Evolutionary conservation across 2,329 filamentous ascomycete genomes (phyloP).

Genomic region (Penicillium concentricum): DNA sequence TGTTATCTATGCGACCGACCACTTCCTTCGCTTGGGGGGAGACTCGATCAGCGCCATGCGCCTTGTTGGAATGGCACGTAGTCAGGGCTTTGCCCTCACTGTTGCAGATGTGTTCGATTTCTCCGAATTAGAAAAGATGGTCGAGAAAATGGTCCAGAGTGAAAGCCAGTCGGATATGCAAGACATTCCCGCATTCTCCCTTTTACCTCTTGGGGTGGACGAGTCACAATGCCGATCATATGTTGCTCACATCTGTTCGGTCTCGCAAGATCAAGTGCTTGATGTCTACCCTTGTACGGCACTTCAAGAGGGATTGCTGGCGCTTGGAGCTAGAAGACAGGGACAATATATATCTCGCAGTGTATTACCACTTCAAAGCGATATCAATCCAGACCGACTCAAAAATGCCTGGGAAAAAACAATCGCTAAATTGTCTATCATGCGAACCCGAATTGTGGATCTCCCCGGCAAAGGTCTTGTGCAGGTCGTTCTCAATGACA

Average conservation of each 20-base stretch:
- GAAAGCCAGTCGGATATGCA: neutral
- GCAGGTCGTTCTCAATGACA: neutral
- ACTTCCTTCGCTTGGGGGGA: neutral
- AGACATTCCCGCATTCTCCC: neutral
- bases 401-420: neutral
- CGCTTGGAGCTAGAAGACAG: neutral
- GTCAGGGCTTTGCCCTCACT: neutral
- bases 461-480: neutral
- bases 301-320: constrained; percentile 1
- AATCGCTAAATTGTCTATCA: neutral
- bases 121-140: neutral
- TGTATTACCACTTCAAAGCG: neutral
- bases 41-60: neutral
- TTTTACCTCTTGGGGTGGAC: neutral
- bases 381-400: neutral
- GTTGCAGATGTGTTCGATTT: neutral
- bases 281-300: constrained; percentile 1
- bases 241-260: neutral
- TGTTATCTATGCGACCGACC: neutral
- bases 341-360: neutral
- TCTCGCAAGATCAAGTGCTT: neutral
- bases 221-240: neutral
- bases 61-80: neutral
- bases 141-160: neutral
- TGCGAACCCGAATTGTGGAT: constrained; percentile 1